Evolutionary conservation across 2,329 filamentous ascomycete species (phyloP).

Genomic region (Phaeosphaeria sp.): DNA sequence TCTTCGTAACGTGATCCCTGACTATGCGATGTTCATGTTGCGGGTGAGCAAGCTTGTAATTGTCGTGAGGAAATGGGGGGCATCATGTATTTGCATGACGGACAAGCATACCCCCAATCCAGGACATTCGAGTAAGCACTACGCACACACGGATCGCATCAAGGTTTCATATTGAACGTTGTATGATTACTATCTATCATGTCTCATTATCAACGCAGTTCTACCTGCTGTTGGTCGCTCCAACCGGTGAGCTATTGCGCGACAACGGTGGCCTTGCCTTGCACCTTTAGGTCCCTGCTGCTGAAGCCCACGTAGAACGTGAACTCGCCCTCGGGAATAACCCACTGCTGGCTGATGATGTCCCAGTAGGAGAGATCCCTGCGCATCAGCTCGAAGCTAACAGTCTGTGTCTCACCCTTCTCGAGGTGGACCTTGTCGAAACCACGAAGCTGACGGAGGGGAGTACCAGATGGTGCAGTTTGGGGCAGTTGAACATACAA

Average conservation of each 20-base stretch:
- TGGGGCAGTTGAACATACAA: slow-evolving; percentile 61
- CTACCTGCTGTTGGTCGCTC: background rate
- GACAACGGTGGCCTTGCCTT: slow-evolving; percentile 27
- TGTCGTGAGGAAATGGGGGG: too few relatives aligned
- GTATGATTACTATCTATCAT: background rate
- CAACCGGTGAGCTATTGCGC: background rate
- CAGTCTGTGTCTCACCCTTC: slow-evolving; percentile 68
- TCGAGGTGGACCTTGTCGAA: slow-evolving; percentile 62
- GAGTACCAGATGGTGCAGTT: slow-evolving; percentile 66
- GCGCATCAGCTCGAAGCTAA: slow-evolving; percentile 72
- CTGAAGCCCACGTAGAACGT: slow-evolving; percentile 35
- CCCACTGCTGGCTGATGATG: slow-evolving; percentile 77
- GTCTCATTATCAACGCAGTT: background rate
- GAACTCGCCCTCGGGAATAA: slow-evolving; percentile 56
- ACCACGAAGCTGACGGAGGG: slow-evolving; percentile 52
- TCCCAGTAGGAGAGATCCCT: slow-evolving; percentile 92
- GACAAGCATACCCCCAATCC: background rate
- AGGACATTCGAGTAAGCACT: background rate
- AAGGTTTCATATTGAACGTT: background rate
- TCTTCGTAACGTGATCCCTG: background rate
- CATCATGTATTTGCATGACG: background rate
- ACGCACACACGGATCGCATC: background rate
- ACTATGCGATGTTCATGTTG: too few relatives aligned
- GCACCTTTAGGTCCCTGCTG: slow-evolving; percentile 32
- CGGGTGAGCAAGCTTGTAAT: too few relatives aligned